These are phyloP conservation scores for Spirogloea muscicola DNA, from an alignment of 139 green algal genomes.

Conservation along the genomic window DNA sequence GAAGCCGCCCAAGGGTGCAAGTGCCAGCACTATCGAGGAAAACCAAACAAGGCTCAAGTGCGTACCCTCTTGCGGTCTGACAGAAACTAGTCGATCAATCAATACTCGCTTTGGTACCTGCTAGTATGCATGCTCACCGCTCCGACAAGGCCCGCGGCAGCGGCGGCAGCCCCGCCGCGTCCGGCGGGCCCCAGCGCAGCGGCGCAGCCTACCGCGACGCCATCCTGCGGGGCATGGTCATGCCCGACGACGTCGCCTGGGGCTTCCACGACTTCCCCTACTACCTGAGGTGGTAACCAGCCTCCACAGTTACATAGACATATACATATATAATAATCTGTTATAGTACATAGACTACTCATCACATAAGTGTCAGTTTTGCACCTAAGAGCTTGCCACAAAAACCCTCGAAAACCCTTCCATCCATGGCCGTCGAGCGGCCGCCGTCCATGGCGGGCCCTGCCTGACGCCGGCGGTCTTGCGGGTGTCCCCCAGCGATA, in stretches of 20 bases:
- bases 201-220: conserved; percentile 18
- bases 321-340: background rate
- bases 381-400: background rate
- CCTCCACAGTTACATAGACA: background rate
- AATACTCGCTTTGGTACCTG: no score
- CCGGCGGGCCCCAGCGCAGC: no score
- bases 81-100: no score
- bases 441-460: background rate
- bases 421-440: background rate
- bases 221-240: conserved; percentile 14
- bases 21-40: no score
- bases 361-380: background rate
- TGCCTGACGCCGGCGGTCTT: background rate
- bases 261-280: conserved; percentile 40
- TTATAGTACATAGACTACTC: background rate
- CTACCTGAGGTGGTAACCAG: conserved; percentile 31
- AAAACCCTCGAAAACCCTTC: background rate
- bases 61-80: no score
- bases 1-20: no score
- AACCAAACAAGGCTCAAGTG: no score
- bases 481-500: background rate
- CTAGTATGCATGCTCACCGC: no score
- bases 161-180: no score
- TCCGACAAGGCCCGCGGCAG: no score
- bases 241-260: conserved; percentile 19